Percentiles rank a stretch among this genome's conserved stretches.
Conservation (phyloP, 768 basidiomycete genomes). For the Boletus rubropictus region DNA sequence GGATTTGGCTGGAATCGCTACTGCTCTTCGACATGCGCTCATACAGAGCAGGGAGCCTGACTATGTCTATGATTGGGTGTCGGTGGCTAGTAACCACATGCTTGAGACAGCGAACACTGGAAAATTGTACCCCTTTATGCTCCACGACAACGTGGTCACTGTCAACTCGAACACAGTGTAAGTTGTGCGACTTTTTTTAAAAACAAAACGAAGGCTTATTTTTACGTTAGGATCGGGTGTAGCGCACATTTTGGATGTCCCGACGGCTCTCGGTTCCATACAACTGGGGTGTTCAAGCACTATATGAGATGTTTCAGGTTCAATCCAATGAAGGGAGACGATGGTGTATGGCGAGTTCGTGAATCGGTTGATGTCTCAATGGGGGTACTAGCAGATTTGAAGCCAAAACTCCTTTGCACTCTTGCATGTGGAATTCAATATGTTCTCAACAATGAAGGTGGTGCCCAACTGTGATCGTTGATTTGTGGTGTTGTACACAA, state of each 20-base stretch:
- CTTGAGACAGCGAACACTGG: constrained; percentile 15
- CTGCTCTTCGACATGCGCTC: constrained; percentile 15
- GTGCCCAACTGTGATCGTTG: not conserved
- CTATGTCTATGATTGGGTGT: constrained; percentile 17
- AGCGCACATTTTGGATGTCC: constrained; percentile 19
- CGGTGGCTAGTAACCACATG: constrained; percentile 19
- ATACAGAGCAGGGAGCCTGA: constrained; percentile 11
- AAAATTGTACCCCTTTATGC: constrained; percentile 12
- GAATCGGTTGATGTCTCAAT: constrained; percentile 21
- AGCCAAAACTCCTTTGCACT: constrained; percentile 15
- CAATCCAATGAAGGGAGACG: constrained; percentile 19
- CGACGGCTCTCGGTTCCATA: constrained; percentile 15
- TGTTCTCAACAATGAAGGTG: constrained; percentile 2
- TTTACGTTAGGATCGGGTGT: constrained; percentile 16
- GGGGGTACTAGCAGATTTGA: constrained; percentile 18
- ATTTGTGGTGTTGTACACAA: not conserved
- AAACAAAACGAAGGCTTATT: not conserved
- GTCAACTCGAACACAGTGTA: constrained; percentile 24
- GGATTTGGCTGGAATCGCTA: constrained; percentile 17
- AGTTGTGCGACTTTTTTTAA: not conserved
- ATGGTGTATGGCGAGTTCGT: constrained; percentile 14
- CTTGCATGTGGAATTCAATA: constrained; percentile 10
- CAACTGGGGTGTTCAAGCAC: constrained; percentile 12
- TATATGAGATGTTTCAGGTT: constrained; percentile 25
- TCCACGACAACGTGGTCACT: constrained; percentile 5